Evolutionary conservation across 805 yeast genomes (phyloP).

Genomic region (Candida khao-thaluensis): DNA sequence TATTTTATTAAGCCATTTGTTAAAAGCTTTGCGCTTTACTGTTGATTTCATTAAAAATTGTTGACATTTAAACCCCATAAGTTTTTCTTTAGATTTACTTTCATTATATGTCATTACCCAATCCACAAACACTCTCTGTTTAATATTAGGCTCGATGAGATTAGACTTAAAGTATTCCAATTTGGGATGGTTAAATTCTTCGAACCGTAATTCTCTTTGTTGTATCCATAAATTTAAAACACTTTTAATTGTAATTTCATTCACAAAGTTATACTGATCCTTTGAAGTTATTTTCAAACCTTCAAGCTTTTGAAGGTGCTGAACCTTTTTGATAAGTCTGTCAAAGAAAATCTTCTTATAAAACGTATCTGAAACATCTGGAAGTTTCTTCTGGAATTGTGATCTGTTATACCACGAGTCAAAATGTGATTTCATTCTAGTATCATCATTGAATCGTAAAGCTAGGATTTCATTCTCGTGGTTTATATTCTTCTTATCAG

Average conservation of each 20-base stretch:
- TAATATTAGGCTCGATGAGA: conserved; percentile 15
- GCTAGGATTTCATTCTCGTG: background rate
- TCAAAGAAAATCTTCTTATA: conserved; percentile 8
- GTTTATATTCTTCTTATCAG: background rate
- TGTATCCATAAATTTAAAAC: conserved; percentile 22
- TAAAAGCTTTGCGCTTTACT: conserved; percentile 3
- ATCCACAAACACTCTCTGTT: conserved; percentile 12
- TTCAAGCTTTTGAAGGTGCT: background rate
- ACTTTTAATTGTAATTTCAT: background rate
- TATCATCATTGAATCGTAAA: background rate
- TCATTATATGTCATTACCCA: conserved; percentile 23
- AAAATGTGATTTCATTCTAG: background rate
- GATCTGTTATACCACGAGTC: conserved; percentile 4
- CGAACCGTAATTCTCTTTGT: conserved; percentile 21
- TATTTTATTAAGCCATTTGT: conserved; percentile 16
- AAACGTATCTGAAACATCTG: conserved; percentile 14
- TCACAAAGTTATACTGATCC: background rate
- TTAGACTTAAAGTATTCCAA: conserved; percentile 19
- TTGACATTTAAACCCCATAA: background rate
- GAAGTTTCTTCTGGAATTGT: conserved; percentile 9
- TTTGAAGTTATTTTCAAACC: too few relatives aligned
- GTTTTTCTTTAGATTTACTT: background rate
- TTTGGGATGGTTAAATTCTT: conserved; percentile 17
- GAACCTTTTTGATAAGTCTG: background rate
- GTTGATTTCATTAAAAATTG: conserved; percentile 5